These are phyloP conservation scores for peach (Prunus persica) DNA, from an alignment of 306 rosid genomes.

Conservation along the genomic window Prunus_persica_NCBIv2 NC_034013.1:409001-409500, in stretches of 20 bases:
- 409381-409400: constrained; percentile 43
- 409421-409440: background rate
- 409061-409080: too few species aligned
- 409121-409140: background rate
- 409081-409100: too few species aligned
- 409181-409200: constrained; percentile 36
- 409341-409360: constrained; percentile 45
- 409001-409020: too few species aligned
- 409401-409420: constrained; percentile 26
- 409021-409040: too few species aligned
- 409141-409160: background rate
- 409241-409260: constrained; percentile 46
- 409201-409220: constrained; percentile 46
- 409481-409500: too few species aligned
- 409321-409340: constrained; percentile 41
- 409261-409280: constrained; percentile 52
- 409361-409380: constrained; percentile 37
- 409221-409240: constrained; percentile 24
- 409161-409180: constrained; percentile 41
- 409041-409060: too few species aligned
- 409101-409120: too few species aligned
- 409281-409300: constrained; percentile 53
- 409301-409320: constrained; percentile 32
- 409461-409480: too few species aligned
- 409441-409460: background rate